Evolutionary conservation across 2,329 filamentous ascomycete species (phyloP).

Genomic region (Corynespora cassiicola): DNA sequence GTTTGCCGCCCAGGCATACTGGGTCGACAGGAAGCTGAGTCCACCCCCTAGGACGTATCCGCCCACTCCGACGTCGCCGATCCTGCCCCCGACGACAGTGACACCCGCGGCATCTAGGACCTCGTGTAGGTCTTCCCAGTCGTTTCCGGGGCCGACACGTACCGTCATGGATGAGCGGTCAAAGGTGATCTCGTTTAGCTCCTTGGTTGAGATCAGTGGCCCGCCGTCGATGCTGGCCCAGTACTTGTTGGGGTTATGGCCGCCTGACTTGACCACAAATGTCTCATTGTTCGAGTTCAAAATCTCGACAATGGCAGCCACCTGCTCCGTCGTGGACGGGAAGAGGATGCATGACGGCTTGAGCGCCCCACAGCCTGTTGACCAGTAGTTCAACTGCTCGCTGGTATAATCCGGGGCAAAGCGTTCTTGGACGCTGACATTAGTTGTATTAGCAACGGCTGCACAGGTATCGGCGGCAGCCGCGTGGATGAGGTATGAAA

Average conservation of each 20-base stretch:
- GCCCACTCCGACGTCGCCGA: slow-evolving; percentile 55
- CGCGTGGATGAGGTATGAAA: slow-evolving; percentile 10
- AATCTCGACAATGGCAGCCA: slow-evolving; percentile 59
- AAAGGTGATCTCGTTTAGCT: slow-evolving; percentile 27
- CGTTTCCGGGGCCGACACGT: slow-evolving; percentile 33
- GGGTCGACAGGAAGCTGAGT: slow-evolving; percentile 46
- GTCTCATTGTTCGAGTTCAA: slow-evolving; percentile 50
- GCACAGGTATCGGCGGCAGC: slow-evolving; percentile 23
- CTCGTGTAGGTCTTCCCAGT: slow-evolving; percentile 42
- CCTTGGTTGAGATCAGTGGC: slow-evolving; percentile 53
- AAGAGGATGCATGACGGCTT: slow-evolving; percentile 36
- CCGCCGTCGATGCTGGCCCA: slow-evolving; percentile 54
- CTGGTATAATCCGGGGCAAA: slow-evolving; percentile 17
- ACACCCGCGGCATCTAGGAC: slow-evolving; percentile 36
- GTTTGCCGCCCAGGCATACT: slow-evolving; percentile 56
- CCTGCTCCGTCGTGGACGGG: slow-evolving; percentile 53
- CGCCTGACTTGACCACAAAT: slow-evolving; percentile 63
- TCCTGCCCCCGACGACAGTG: slow-evolving; percentile 51
- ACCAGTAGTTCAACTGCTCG: slow-evolving; percentile 32
- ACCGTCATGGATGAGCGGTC: slow-evolving; percentile 22
- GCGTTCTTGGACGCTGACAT: slow-evolving; percentile 16
- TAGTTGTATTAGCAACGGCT: slow-evolving; percentile 11
- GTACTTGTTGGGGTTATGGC: slow-evolving; percentile 53
- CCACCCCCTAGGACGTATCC: slow-evolving; percentile 53
- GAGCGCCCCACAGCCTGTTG: slow-evolving; percentile 29